Evolutionary conservation across 306 rosid species (phyloP).

Genomic region (Mucuna pruriens): DNA sequence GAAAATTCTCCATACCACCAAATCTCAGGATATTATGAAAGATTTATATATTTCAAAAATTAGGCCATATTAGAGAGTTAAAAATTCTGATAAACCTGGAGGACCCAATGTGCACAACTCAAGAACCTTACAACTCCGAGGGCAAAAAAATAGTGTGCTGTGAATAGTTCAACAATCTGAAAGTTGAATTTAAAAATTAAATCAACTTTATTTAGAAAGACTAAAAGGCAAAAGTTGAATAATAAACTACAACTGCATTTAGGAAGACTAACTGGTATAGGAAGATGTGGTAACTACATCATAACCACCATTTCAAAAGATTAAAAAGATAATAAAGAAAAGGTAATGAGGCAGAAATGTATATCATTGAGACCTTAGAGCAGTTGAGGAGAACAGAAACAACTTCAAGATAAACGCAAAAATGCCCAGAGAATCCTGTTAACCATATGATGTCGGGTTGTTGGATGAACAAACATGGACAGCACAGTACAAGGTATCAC

Average conservation of each 20-base stretch:
- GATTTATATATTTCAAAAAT: conserved; percentile 8
- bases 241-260: not conserved
- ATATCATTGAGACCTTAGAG: conserved; percentile 59
- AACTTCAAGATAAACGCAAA: conserved; percentile 90
- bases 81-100: conserved; percentile 59
- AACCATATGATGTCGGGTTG: conserved; percentile 58
- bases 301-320: not conserved
- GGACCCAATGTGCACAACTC: conserved; percentile 89
- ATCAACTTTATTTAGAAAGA: not conserved
- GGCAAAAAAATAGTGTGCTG: conserved; percentile 83
- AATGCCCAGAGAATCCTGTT: conserved; percentile 80
- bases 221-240: not conserved
- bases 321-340: conserved; percentile 1
- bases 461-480: conserved; percentile 66
- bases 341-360: not conserved
- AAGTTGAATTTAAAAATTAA: conserved; percentile 22
- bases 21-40: conserved; percentile 3
- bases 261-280: not conserved
- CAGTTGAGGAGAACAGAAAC: conserved; percentile 76
- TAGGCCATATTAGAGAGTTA: not conserved
- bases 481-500: conserved; percentile 65
- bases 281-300: not conserved
- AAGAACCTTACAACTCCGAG: conserved; percentile 84
- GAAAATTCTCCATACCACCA: not conserved
- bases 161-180: conserved; percentile 86